These are phyloP conservation scores for Pseudopithomyces chartarum DNA, from an alignment of 2,329 filamentous ascomycete species.

Conservation along the genomic window DNA sequence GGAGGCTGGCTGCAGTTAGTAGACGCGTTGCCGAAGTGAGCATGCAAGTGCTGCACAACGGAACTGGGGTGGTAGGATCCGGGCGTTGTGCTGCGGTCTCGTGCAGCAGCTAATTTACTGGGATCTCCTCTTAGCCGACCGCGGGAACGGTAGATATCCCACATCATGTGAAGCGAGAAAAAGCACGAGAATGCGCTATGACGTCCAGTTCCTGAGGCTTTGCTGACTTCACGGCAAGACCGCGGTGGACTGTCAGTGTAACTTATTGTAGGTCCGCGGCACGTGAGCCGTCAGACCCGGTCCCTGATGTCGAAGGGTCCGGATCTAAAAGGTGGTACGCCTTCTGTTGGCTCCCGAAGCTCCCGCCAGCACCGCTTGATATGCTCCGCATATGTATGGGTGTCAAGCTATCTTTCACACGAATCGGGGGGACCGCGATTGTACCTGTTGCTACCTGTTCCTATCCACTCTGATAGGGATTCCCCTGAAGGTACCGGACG, in stretches of 20 bases:
- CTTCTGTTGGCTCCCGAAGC: neutral
- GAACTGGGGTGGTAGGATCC: neutral
- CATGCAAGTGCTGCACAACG: neutral
- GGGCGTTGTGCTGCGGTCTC: neutral
- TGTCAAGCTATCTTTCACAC: too few species aligned
- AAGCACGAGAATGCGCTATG: neutral
- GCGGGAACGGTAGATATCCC: neutral
- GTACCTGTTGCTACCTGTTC: too few species aligned
- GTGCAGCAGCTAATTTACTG: conserved; percentile 1
- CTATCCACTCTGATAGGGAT: too few species aligned
- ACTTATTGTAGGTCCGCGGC: neutral
- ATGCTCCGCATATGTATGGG: neutral
- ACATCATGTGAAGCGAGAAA: neutral
- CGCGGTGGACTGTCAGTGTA: neutral
- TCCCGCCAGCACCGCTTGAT: neutral
- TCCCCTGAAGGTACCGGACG: too few species aligned
- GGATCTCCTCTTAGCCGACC: neutral
- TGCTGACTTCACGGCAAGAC: neutral
- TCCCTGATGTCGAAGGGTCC: neutral
- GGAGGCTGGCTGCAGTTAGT: neutral
- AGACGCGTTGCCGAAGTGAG: neutral
- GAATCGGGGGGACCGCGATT: too few species aligned
- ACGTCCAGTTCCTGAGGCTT: neutral
- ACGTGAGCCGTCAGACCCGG: neutral
- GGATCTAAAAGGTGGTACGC: neutral